These are phyloP conservation scores for Leucaena leucocephala DNA, from an alignment of 306 rosid species.

Conservation along the genomic window DNA sequence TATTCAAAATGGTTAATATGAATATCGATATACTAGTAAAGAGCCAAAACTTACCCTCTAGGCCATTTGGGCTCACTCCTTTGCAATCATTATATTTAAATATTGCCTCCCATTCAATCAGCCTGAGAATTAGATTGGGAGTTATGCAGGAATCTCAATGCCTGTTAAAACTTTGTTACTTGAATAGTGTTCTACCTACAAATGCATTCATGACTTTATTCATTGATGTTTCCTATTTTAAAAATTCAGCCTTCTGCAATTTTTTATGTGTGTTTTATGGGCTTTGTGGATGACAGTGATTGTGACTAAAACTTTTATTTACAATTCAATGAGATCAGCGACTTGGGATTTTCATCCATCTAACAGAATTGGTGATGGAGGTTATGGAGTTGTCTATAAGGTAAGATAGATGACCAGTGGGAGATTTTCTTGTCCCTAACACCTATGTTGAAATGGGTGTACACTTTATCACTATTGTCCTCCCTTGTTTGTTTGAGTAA, in stretches of 20 bases:
- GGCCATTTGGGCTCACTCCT: no score
- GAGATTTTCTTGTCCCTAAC: background rate
- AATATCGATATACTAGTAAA: background rate
- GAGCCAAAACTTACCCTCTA: background rate
- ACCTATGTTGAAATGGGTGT: no score
- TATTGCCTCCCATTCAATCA: background rate
- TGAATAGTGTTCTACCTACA: slow-evolving; percentile 20
- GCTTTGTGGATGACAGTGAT: slow-evolving; percentile 48
- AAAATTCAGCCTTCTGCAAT: slow-evolving; percentile 2
- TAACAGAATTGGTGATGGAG: no score
- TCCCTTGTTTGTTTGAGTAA: background rate
- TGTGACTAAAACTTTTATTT: slow-evolving; percentile 54
- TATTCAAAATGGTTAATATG: background rate
- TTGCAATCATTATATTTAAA: background rate
- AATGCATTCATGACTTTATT: slow-evolving; percentile 9
- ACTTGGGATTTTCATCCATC: no score
- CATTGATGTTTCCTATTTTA: background rate
- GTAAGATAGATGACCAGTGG: no score
- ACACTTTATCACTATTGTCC: background rate
- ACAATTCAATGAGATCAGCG: slow-evolving; percentile 36
- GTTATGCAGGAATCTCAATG: no score
- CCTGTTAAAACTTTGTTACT: background rate
- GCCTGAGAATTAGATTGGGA: no score
- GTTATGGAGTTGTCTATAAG: no score
- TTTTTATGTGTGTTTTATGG: slow-evolving; percentile 33